Evolutionary conservation across 345 rosid species (phyloP).

Genomic region (Melaleuca alternifolia): DNA sequence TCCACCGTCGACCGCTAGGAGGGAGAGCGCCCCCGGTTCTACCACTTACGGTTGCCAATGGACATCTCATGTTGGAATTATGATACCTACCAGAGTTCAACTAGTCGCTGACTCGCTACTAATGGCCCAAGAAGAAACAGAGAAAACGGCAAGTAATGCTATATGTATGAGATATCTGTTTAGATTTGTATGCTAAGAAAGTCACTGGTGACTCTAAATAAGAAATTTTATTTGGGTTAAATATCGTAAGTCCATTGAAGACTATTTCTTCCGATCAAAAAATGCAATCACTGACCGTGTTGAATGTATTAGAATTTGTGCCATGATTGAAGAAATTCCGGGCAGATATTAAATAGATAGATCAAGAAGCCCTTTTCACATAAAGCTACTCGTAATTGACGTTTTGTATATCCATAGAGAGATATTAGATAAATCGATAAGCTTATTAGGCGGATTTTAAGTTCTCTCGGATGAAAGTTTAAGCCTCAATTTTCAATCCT

Average conservation of each 20-base stretch:
- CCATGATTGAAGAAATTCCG: neutral
- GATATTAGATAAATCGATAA: neutral
- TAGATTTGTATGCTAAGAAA: no score
- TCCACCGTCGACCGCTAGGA: accelerated
- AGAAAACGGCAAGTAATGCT: neutral
- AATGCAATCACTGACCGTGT: neutral
- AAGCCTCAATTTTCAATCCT: neutral
- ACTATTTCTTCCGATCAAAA: neutral
- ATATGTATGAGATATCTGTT: slow-evolving; percentile 37
- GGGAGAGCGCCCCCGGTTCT: neutral
- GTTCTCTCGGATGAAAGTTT: neutral
- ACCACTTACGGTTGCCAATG: neutral
- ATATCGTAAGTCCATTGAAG: neutral
- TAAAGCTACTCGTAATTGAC: no score
- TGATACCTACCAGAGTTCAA: accelerated
- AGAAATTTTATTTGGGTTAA: no score
- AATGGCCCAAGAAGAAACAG: neutral
- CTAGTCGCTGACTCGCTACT: neutral
- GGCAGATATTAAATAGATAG: neutral
- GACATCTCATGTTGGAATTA: neutral
- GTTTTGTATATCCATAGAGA: neutral
- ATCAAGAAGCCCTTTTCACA: neutral
- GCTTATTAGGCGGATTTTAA: neutral
- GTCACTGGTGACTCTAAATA: no score
- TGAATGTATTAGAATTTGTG: neutral